Conservation (phyloP, 106 monocot genomes). For the Acanthochlamys bracteata region DNA sequence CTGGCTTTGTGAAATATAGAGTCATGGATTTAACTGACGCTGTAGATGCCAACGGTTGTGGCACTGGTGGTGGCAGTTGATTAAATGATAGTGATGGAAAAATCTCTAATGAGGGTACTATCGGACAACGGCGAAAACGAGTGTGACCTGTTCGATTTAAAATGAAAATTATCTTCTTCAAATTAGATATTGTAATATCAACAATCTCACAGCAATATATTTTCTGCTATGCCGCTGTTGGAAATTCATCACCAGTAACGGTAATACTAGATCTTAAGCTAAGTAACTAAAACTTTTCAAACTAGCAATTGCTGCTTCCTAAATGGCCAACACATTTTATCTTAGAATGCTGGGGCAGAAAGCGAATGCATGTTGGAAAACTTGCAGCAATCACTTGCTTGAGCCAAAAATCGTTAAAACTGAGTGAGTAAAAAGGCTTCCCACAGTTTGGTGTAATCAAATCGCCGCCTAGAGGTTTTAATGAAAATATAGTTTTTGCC, state of each 20-base stretch:
- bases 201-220: conserved; percentile 73
- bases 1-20: conserved; percentile 43
- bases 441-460: too few species aligned
- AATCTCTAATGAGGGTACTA: not conserved
- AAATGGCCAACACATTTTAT: conserved; percentile 57
- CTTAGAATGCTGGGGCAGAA: too few species aligned
- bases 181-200: conserved; percentile 72
- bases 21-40: not conserved
- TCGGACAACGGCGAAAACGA: conserved; percentile 70
- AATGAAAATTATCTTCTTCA: conserved; percentile 80
- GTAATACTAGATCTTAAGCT: conserved; percentile 15
- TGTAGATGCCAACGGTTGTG: not conserved
- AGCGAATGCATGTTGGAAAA: too few species aligned
- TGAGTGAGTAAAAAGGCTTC: too few species aligned
- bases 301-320: conserved; percentile 79
- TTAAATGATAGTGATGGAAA: not conserved
- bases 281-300: conserved; percentile 48
- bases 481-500: too few species aligned
- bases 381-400: too few species aligned
- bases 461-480: too few species aligned
- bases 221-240: not conserved
- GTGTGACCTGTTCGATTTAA: conserved; percentile 87
- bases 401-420: too few species aligned
- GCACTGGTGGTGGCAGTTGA: too few species aligned
- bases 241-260: too few species aligned